Base-by-base conservation (phyloP, 2,329 filamentous ascomycete species). In the Ascochyta pisi region DNA sequence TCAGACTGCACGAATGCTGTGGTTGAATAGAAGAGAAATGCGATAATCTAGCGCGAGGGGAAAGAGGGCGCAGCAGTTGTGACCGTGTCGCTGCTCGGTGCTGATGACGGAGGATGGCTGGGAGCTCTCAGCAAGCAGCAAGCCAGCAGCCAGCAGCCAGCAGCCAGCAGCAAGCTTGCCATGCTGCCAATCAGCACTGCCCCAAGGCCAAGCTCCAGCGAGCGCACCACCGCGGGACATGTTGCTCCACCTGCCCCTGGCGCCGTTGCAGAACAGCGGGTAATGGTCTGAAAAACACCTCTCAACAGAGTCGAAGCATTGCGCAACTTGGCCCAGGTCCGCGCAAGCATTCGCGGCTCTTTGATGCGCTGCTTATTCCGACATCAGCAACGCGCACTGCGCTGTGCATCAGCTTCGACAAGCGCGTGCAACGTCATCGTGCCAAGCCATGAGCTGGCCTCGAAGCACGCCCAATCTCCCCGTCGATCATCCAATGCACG, bases 231-330 rank as follows among this genome's bases (percentile, higher is more conserved):
- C 47, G 34, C 48, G 47, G 47, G 38, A 52, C 24, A 40, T 34
- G 31, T 31, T 34, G 33, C 54, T 57, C 54, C 54, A 57, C 54
- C 44, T 57, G 49, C 54, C 54, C 54, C 54, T 57, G 54, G 54
- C 54, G 54, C 49, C 54, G 54, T 57, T 52, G 54, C 54, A 57
- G 49, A 52, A 57, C 49, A 52, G 44, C 49, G 54, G 54, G 49
- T 42, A 41, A 19, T 41, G 23, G 40, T 43, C 7, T 51, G 42
- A 39, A 39, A n/a, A 22, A 40, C 24, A 6, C 19, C 13, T 19
- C 42, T 37, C 53, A 39, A 34, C 42, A 51, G 8, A 23, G 13
- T 29, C 35, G 42, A 45, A 44, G 46, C 37, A 46, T 46, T 45
- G 53, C 46, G 53, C 43, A 37, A 31, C 31, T 22, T 27, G 41